Conservation (phyloP, 768 basidiomycete species). For the Clavaria fumosa region DNA sequence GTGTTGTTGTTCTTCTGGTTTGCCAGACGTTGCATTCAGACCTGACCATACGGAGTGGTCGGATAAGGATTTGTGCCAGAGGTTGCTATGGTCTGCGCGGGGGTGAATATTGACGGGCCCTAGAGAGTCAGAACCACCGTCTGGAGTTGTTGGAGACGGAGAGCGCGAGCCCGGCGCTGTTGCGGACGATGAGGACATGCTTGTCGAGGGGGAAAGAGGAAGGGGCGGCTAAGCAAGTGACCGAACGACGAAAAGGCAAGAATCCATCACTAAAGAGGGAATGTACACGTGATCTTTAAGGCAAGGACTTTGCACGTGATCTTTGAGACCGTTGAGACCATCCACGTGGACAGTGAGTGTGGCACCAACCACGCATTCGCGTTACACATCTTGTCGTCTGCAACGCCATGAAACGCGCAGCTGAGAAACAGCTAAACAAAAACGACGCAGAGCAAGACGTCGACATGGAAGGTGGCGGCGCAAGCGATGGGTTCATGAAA, state of each 20-base stretch:
- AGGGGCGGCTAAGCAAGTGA: neutral
- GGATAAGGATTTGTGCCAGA: conserved; percentile 26
- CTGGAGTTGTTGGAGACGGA: conserved; percentile 57
- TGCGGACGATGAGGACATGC: conserved; percentile 48
- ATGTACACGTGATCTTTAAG: too few relatives aligned
- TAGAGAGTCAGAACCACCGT: conserved; percentile 38
- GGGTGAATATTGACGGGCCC: conserved; percentile 35
- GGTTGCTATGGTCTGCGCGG: conserved; percentile 30
- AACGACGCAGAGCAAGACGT: conserved; percentile 33
- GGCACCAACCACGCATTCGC: too few relatives aligned
- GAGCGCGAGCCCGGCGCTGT: conserved; percentile 49
- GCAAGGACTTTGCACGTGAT: too few relatives aligned
- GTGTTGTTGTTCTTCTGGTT: conserved; percentile 29
- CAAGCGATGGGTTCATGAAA: conserved; percentile 30
- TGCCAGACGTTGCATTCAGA: conserved; percentile 19
- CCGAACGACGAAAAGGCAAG: too few relatives aligned
- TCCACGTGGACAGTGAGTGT: too few relatives aligned
- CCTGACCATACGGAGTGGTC: conserved; percentile 29
- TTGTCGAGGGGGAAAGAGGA: neutral
- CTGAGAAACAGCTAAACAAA: conserved; percentile 55
- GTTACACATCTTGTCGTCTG: too few relatives aligned
- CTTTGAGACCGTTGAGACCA: too few relatives aligned
- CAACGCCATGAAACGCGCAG: conserved; percentile 56
- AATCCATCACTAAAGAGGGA: too few relatives aligned
- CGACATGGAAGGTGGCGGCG: conserved; percentile 13